Percentiles rank a stretch among this genome's conserved stretches.
These are phyloP conservation scores for Plasmopara halstedii DNA, from an alignment of 352 stramenopile genomes.

Conservation along the genomic window DNA sequence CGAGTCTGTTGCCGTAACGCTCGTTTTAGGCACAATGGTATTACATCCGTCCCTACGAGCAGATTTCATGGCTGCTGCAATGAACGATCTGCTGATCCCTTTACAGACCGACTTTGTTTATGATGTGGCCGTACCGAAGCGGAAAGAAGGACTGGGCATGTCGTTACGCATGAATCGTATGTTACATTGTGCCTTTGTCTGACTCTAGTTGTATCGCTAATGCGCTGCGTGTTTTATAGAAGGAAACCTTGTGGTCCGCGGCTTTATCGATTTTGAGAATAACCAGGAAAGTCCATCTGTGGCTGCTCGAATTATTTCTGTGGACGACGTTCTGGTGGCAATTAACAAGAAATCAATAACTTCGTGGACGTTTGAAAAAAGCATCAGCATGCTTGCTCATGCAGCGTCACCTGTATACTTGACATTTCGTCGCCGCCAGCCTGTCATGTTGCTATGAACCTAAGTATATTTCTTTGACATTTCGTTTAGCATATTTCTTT, in stretches of 20 bases:
- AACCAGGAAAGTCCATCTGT: slow-evolving; percentile 74
- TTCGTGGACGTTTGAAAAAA: slow-evolving; percentile 81
- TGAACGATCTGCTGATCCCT: slow-evolving; percentile 76
- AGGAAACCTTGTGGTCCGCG: slow-evolving; percentile 66
- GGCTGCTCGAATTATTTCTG: slow-evolving; percentile 65
- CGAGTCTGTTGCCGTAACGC: slow-evolving; percentile 54
- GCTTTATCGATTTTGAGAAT: slow-evolving; percentile 79
- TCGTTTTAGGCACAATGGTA: slow-evolving; percentile 61
- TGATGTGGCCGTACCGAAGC: slow-evolving; percentile 75
- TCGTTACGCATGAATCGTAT: slow-evolving; percentile 81
- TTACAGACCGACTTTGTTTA: slow-evolving; percentile 82
- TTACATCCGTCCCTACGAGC: slow-evolving; percentile 64
- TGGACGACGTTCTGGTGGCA: slow-evolving; percentile 68
- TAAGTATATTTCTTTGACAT: too few relatives aligned
- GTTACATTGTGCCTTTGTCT: slow-evolving; percentile 6
- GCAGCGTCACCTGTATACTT: slow-evolving; percentile 78
- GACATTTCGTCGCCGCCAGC: slow-evolving; percentile 61
- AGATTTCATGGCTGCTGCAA: slow-evolving; percentile 72
- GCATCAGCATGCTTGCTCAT: slow-evolving; percentile 73
- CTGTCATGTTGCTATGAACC: slow-evolving; percentile 55
- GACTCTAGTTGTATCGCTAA: slow-evolving; percentile 3
- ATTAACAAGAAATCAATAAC: slow-evolving; percentile 87
- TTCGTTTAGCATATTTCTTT: too few relatives aligned
- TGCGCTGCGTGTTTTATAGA: slow-evolving; percentile 27
- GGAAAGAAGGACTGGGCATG: slow-evolving; percentile 71